phyloP scores from a whole-genome alignment of 305 asterid genomes.

The Fraxinus latifolia region DNA sequence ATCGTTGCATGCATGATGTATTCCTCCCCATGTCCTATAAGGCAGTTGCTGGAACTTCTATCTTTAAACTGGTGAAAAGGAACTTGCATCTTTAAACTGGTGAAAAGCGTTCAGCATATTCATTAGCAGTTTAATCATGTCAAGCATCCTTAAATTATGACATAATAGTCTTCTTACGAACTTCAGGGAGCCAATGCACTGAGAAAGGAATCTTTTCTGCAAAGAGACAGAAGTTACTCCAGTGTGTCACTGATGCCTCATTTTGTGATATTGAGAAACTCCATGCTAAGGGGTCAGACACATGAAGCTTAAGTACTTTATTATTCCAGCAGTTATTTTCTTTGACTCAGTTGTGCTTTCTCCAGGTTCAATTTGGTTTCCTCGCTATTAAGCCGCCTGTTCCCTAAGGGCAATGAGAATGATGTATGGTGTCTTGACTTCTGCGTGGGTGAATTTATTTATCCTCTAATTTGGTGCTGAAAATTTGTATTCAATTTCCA shows the following conservation, averaged over 20 bases:
- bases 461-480: slow-evolving; percentile 1
- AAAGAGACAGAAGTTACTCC: slow-evolving; percentile 57
- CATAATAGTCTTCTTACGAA: slow-evolving; percentile 3
- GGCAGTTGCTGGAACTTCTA: neutral
- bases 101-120: neutral
- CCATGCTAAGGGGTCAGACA: slow-evolving; percentile 52
- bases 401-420: slow-evolving; percentile 38
- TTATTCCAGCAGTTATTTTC: slow-evolving; percentile 17
- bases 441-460: slow-evolving; percentile 13
- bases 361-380: slow-evolving; percentile 70
- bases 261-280: slow-evolving; percentile 37
- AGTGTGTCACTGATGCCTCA: slow-evolving; percentile 43
- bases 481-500: slow-evolving; percentile 22
- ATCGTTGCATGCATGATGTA: neutral
- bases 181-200: slow-evolving; percentile 49
- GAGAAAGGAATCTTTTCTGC: slow-evolving; percentile 52
- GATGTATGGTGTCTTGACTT: slow-evolving; percentile 41
- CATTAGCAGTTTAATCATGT: neutral
- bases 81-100: neutral
- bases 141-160: neutral
- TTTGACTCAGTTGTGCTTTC: slow-evolving; percentile 27
- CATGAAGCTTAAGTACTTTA: slow-evolving; percentile 23
- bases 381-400: slow-evolving; percentile 49
- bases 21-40: neutral
- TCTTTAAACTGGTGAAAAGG: neutral